Base-by-base conservation (phyloP, 129 eudicot genomes). In the Escallonia rubra region DNA sequence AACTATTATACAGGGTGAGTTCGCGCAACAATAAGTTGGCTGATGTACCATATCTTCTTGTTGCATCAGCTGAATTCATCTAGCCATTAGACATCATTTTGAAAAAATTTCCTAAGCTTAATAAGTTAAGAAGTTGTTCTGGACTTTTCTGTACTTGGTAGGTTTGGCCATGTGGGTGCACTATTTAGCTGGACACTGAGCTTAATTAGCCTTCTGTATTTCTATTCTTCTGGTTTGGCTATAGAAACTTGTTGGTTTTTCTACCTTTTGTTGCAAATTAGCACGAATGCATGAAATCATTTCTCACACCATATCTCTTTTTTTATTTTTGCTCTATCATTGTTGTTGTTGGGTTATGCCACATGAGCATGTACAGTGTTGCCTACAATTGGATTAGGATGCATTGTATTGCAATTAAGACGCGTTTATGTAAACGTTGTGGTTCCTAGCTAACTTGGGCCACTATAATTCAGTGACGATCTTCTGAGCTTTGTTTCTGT, bases 1-100 rank as follows among this genome's bases (percentile, higher is more conserved):
- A 80, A 84, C 63, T 87, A 84, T 68, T 81, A 87, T 59, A 87
- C 95, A 8, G 88, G 90, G 95, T 87, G 73, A 59, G 87, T 67
- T 16, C 49, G 51, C 11, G 7, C 48, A 38, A 10, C 10, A 38
- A 3, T 45, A 43, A 42, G 5, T 10, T 15, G n/a, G 15, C 3
- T 41, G 16, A 23, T 23, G 34, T 23, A 23, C 34, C 34, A 23
- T 23, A 48, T 7, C 54, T 41, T 64, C 4, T 57, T 13, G 5
- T 62, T 10, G 2, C 0, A 5, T 48, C 13, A 23, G 13, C 16
- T 43, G 10, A 5, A 8, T 8, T 43, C 5, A 34, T 7, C 10
- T 54, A 8, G 12, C 44, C 51, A n/a, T 10, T 11, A 15, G 8
- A 43, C 5, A 55, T 12, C 51, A 8, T 5, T 7, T n/a, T 66